Evolutionary conservation across 2,329 filamentous ascomycete species (phyloP).

Genomic region (Colletotrichum sublineola): DNA sequence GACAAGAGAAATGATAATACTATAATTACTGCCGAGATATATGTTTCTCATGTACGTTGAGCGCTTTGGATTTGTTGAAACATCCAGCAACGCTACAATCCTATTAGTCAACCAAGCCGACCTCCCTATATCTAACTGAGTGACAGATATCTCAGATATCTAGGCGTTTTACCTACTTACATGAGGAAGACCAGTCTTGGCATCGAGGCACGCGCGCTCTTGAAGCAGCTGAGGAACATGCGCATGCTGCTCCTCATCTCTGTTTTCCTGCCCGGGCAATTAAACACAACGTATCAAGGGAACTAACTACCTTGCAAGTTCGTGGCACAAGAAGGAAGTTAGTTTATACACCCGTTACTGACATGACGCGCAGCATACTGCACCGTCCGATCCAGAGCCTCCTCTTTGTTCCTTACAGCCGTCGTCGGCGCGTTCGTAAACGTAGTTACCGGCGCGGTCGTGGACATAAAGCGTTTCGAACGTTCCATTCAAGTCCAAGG

Average conservation of each 20-base stretch:
- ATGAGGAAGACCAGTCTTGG: slow-evolving; percentile 31
- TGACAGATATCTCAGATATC: not conserved
- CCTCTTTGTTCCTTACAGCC: slow-evolving; percentile 32
- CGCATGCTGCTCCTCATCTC: slow-evolving; percentile 36
- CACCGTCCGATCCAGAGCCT: slow-evolving; percentile 33
- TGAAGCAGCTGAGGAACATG: slow-evolving; percentile 37
- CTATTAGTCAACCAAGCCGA: too few species aligned
- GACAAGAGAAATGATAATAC: too few species aligned
- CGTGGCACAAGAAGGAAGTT: not conserved
- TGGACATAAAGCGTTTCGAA: slow-evolving; percentile 22
- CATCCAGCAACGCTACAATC: too few species aligned
- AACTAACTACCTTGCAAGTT: slow-evolving; percentile 39
- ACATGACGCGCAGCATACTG: slow-evolving; percentile 25
- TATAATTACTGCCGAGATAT: too few species aligned
- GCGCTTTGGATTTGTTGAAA: too few species aligned
- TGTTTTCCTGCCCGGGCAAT: slow-evolving; percentile 34
- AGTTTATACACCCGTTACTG: not conserved
- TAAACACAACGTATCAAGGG: slow-evolving; percentile 35
- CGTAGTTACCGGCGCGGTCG: slow-evolving; percentile 27
- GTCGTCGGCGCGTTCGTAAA: slow-evolving; percentile 32
- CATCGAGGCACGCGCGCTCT: slow-evolving; percentile 31
- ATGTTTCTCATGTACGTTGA: too few species aligned
- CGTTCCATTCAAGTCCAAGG: slow-evolving; percentile 29
- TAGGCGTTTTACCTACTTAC: slow-evolving; percentile 35
- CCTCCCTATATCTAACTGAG: too few species aligned